Conservation (phyloP, 768 basidiomycete genomes). For the Clavaria fumosa region DNA sequence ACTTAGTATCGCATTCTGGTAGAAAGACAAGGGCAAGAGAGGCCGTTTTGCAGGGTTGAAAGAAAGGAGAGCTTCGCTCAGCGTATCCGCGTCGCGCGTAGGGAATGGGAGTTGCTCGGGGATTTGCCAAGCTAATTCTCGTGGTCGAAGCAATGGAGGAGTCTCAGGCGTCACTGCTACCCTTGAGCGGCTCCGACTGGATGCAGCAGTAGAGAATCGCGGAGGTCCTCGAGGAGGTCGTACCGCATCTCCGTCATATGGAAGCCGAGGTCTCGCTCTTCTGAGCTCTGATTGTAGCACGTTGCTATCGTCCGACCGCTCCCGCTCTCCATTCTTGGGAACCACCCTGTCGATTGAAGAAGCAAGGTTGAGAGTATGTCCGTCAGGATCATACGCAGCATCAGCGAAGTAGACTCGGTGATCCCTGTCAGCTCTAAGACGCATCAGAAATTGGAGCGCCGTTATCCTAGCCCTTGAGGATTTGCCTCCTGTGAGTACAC, state of each 20-base stretch:
- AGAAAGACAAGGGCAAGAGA: conserved; percentile 60
- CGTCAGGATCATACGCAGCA: conserved; percentile 37
- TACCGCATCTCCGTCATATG: conserved; percentile 38
- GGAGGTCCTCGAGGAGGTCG: conserved; percentile 36
- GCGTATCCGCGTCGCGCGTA: conserved; percentile 37
- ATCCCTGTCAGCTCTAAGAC: conserved; percentile 78
- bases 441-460: conserved; percentile 75
- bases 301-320: conserved; percentile 8
- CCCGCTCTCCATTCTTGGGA: conserved; percentile 13
- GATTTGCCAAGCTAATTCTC: conserved; percentile 45
- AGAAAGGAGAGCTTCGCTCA: conserved; percentile 53
- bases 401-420: conserved; percentile 67
- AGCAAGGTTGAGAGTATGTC: conserved; percentile 42
- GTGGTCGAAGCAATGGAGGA: conserved; percentile 18
- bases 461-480: conserved; percentile 50
- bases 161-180: conserved; percentile 21
- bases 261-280: conserved; percentile 30
- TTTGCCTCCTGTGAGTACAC: conserved; percentile 28
- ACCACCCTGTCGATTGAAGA: conserved; percentile 45
- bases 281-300: conserved; percentile 23
- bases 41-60: conserved; percentile 35
- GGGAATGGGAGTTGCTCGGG: conserved; percentile 52
- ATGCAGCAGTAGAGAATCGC: conserved; percentile 27
- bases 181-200: conserved; percentile 51
- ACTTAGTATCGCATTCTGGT: conserved; percentile 44